Conservation (phyloP, 768 basidiomycete genomes). For the Panaeolus cyanescens region DNA sequence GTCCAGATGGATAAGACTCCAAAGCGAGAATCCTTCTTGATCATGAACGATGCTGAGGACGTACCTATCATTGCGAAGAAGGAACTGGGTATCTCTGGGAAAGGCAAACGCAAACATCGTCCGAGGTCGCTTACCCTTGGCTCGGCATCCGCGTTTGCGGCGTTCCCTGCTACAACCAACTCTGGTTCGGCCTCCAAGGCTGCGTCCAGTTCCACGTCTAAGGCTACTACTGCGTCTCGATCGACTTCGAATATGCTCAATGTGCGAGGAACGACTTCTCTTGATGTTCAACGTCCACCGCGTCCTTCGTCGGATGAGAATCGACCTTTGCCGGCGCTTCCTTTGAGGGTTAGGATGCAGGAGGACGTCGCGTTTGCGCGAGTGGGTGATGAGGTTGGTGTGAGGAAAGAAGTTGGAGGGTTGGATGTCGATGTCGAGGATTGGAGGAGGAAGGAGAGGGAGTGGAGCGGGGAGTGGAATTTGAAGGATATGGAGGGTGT, state of each 20-base stretch:
- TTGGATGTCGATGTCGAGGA: conserved; percentile 1
- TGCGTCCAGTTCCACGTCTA: neutral
- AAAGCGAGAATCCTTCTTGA: neutral
- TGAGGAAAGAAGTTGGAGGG: neutral
- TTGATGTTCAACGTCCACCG: neutral
- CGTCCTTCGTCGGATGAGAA: neutral
- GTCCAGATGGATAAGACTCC: neutral
- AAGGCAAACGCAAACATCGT: conserved; percentile 13
- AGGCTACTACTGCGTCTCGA: neutral
- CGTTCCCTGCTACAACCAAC: neutral
- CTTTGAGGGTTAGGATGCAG: neutral
- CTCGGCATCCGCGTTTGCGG: conserved; percentile 17
- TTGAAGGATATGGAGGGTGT: conserved; percentile 36
- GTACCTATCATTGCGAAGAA: neutral
- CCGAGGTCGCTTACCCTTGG: conserved; percentile 20
- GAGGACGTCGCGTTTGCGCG: neutral
- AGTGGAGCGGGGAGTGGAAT: conserved; percentile 44
- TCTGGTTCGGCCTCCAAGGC: neutral
- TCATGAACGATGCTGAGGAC: neutral
- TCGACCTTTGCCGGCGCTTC: neutral
- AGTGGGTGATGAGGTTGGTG: neutral
- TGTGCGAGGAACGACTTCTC: conserved; percentile 3
- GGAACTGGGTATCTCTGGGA: neutral
- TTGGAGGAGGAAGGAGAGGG: conserved; percentile 31
- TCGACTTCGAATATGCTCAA: too few species aligned